Evolutionary conservation across 768 basidiomycete genomes (phyloP), one percentile per base, ranked within the genome.

Genomic region (Leccinum imitatum): DNA sequence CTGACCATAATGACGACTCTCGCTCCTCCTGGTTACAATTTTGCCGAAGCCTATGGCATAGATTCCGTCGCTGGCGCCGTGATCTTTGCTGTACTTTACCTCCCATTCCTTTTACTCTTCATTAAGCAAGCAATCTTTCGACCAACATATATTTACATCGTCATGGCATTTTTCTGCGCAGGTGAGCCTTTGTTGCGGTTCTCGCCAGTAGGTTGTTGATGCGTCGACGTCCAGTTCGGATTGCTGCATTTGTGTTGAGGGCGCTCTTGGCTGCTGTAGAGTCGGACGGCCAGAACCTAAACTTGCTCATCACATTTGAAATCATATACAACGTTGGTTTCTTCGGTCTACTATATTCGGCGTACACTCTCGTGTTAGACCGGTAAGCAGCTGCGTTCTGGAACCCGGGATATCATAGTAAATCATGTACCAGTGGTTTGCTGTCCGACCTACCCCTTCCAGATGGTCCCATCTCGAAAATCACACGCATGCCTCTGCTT

Each of bases 271-370:
- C 75, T 31, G 60, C 62, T 4, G 67, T 68, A 19, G 35, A 56
- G 21, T 55, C 58, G 6, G 70, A 65, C 2, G 70, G 65, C 6
- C 35, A 73, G 54, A 60, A 71, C 25, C 21, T 67, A 31, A 55
- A 63, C 23, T 31, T 69, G 35, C 53, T 74, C 30, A 60, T 75
- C 53, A 61, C 75, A n/a, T 69, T 67, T 53, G 63, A 69, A 56
- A 59, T 75, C 57, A 33, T 76, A 19, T 77, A 76, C 60, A 75
- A 70, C 50, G 67, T 71, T 17, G 75, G 75, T 47, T 74, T 76
- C 70, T 76, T 73, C 25, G 72, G 70, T 61, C 54, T 76, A 44
- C 52, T 76, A 8, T 76, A 73, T 54, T 75, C 71, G 13, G 68
- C 73, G 17, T 75, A 76, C 57, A 69, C 63, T 19, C 68, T 76